phyloP scores from a whole-genome alignment of 2,329 filamentous ascomycete species.

The Fusarium odoratissimum region DNA sequence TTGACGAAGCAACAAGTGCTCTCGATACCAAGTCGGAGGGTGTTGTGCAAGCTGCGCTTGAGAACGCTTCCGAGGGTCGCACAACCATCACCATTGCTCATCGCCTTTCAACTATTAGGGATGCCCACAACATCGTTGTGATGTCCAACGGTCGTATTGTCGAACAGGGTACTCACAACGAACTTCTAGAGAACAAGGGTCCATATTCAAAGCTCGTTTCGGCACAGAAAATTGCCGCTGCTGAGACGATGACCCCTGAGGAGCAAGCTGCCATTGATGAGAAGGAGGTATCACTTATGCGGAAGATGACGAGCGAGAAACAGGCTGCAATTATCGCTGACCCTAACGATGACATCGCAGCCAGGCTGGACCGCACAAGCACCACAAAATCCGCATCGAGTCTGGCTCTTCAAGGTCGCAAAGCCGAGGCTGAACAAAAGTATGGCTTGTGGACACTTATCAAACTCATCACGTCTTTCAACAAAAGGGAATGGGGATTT shows the following conservation, averaged over 20 bases:
- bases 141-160: conserved; percentile 88
- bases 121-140: conserved; percentile 95
- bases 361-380: conserved; percentile 66
- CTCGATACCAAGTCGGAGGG: conserved; percentile 95
- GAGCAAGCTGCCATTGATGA: conserved; percentile 63
- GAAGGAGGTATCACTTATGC: conserved; percentile 63
- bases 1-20: conserved; percentile 95
- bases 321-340: conserved; percentile 61
- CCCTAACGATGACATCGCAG: conserved; percentile 70
- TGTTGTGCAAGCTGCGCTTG: conserved; percentile 91
- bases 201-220: conserved; percentile 89
- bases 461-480: conserved; percentile 84
- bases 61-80: conserved; percentile 84
- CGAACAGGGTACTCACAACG: conserved; percentile 90
- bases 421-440: conserved; percentile 61
- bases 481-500: conserved; percentile 74
- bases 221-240: conserved; percentile 82
- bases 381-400: conserved; percentile 76
- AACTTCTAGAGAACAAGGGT: conserved; percentile 75
- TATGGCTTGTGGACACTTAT: conserved; percentile 82
- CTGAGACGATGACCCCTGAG: conserved; percentile 64
- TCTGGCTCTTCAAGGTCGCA: conserved; percentile 70
- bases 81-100: conserved; percentile 98
- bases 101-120: conserved; percentile 91
- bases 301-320: conserved; percentile 57